These are phyloP conservation scores for Brachypodium distachyon DNA, from an alignment of 202 grass and related monocot genomes.

Conservation along the genomic window DNA sequence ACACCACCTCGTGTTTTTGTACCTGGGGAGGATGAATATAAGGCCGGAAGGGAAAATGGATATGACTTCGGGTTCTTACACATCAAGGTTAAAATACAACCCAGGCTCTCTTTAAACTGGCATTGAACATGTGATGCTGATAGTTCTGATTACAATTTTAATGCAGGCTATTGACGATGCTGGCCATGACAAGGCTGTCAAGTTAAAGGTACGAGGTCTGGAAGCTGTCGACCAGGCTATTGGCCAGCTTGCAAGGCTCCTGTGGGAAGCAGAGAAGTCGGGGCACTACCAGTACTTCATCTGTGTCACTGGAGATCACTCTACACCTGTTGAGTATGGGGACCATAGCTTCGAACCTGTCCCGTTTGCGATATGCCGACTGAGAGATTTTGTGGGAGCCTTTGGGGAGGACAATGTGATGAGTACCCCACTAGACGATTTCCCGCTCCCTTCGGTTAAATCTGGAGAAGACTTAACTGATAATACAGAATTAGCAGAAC, in stretches of 20 bases:
- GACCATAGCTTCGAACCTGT: slow-evolving; percentile 88
- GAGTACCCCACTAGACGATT: slow-evolving; percentile 48
- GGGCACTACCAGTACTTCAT: slow-evolving; percentile 67
- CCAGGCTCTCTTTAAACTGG: neutral
- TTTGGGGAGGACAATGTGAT: slow-evolving; percentile 62
- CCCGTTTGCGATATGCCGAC: slow-evolving; percentile 59
- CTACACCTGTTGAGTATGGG: slow-evolving; percentile 87
- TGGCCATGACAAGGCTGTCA: slow-evolving; percentile 87
- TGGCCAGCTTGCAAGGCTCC: slow-evolving; percentile 67
- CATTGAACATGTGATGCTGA: slow-evolving; percentile 1
- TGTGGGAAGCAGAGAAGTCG: slow-evolving; percentile 73
- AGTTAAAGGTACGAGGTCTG: slow-evolving; percentile 67
- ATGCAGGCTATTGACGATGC: slow-evolving; percentile 87
- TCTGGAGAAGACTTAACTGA: slow-evolving; percentile 48
- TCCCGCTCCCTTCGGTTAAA: slow-evolving; percentile 53
- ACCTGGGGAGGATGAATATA: slow-evolving; percentile 73
- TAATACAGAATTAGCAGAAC: neutral
- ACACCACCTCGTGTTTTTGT: slow-evolving; percentile 65
- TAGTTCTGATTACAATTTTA: neutral
- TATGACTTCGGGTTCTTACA: slow-evolving; percentile 98
- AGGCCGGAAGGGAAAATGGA: slow-evolving; percentile 45
- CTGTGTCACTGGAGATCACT: slow-evolving; percentile 94
- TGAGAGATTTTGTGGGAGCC: slow-evolving; percentile 59
- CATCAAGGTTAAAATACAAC: slow-evolving; percentile 55
- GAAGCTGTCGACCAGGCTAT: slow-evolving; percentile 84